phyloP scores from a whole-genome alignment of 202 grass and related monocot species.

The Brachypodium distachyon region DNA sequence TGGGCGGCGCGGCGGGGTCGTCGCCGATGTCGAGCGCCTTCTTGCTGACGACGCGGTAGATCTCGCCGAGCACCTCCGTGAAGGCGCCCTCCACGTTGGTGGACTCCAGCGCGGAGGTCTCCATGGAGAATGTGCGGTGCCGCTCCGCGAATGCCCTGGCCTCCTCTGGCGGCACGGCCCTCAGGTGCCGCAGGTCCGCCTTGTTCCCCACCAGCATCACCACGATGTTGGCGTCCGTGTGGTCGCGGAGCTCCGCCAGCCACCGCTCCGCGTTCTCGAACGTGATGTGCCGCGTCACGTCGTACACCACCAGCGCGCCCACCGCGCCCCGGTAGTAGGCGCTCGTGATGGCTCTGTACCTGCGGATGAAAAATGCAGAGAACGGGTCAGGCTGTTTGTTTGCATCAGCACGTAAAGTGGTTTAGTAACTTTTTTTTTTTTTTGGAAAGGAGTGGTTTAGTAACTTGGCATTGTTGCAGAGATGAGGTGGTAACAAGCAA shows the following conservation, averaged over 20 bases:
- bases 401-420: background rate
- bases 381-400: background rate
- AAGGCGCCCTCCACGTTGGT: constrained; percentile 80
- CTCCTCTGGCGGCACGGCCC: constrained; percentile 61
- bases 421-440: background rate
- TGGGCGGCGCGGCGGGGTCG: constrained; percentile 65
- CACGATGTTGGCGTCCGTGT: constrained; percentile 87
- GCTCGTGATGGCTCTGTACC: constrained; percentile 88
- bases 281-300: constrained; percentile 67
- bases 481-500: background rate
- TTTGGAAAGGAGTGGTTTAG: background rate
- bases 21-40: constrained; percentile 70
- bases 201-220: constrained; percentile 91
- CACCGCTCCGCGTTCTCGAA: constrained; percentile 82
- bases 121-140: constrained; percentile 70
- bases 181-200: constrained; percentile 76
- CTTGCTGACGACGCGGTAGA: constrained; percentile 67
- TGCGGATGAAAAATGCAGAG: background rate
- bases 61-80: constrained; percentile 75
- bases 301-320: constrained; percentile 86
- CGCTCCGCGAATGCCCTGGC: constrained; percentile 58
- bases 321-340: constrained; percentile 85
- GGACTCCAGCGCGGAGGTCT: constrained; percentile 76
- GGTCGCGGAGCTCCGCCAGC: constrained; percentile 70
- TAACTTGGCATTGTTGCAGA: background rate